Percentiles rank a stretch among this genome's conserved stretches.
Evolutionary conservation across 1,284 basidiomycete genomes (phyloP).

Genomic region (Ceraceosorus guamensis): DNA sequence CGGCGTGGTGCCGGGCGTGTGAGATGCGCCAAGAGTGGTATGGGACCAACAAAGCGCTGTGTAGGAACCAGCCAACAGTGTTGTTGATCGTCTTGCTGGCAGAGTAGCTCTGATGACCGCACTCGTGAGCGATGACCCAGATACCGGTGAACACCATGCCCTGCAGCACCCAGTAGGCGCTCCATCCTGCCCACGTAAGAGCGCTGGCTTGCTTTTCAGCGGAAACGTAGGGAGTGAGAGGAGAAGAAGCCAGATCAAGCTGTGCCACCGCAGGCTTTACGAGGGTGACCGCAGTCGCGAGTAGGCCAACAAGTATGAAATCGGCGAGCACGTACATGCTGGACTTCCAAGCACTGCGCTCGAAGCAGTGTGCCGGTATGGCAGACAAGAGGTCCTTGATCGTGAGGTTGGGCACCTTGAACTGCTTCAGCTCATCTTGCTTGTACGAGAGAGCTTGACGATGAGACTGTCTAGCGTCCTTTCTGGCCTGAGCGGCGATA

Average conservation of each 20-base stretch:
- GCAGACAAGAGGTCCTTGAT: slow-evolving; percentile 77
- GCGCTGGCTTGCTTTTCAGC: slow-evolving; percentile 61
- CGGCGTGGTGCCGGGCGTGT: slow-evolving; percentile 93
- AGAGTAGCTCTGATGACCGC: slow-evolving; percentile 93
- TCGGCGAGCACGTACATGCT: slow-evolving; percentile 77
- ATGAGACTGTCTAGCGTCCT: slow-evolving; percentile 32
- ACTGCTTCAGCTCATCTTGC: slow-evolving; percentile 48
- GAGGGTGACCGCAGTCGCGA: slow-evolving; percentile 66
- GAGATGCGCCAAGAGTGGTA: slow-evolving; percentile 98
- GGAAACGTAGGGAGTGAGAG: slow-evolving; percentile 53
- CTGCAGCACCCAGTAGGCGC: slow-evolving; percentile 70
- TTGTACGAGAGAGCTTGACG: slow-evolving; percentile 36
- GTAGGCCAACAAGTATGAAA: slow-evolving; percentile 60
- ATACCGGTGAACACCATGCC: slow-evolving; percentile 86
- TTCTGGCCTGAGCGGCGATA: slow-evolving; percentile 17
- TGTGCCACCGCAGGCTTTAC: slow-evolving; percentile 54
- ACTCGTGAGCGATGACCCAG: slow-evolving; percentile 70
- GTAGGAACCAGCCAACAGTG: slow-evolving; percentile 84
- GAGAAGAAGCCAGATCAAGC: slow-evolving; percentile 17
- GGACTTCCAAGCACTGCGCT: slow-evolving; percentile 79
- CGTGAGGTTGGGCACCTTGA: slow-evolving; percentile 69
- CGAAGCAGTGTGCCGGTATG: slow-evolving; percentile 85
- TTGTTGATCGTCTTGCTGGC: slow-evolving; percentile 90
- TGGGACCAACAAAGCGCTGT: slow-evolving; percentile 86
- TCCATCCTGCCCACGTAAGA: slow-evolving; percentile 68